These are phyloP conservation scores for Sisymbrium altissimum DNA, from an alignment of 345 rosid species.

Conservation along the genomic window DNA sequence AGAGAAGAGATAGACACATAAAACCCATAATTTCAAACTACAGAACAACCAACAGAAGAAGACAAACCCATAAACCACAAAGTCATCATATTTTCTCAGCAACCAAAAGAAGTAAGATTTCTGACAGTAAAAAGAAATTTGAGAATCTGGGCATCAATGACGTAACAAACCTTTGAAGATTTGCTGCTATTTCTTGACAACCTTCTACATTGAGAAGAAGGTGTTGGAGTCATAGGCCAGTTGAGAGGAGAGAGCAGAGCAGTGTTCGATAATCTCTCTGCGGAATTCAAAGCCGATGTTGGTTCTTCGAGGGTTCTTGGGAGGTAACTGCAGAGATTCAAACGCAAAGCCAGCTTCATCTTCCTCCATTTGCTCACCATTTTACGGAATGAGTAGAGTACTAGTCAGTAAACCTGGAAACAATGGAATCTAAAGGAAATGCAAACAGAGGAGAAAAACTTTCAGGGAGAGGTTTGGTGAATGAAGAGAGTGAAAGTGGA, in stretches of 20 bases:
- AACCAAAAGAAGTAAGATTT: not conserved
- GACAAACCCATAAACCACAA: not conserved
- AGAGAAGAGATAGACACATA: no score
- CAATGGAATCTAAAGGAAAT: not conserved
- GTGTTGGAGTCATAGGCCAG: slow-evolving; percentile 61
- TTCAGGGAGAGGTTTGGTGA: not conserved
- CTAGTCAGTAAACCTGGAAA: not conserved
- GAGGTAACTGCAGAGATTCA: slow-evolving; percentile 55
- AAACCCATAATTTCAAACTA: no score
- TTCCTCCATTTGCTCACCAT: slow-evolving; percentile 80
- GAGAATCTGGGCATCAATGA: not conserved
- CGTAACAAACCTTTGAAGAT: slow-evolving; percentile 61
- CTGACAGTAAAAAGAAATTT: not conserved
- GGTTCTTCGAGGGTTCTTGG: slow-evolving; percentile 55
- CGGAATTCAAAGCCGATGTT: no score
- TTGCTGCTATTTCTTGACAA: slow-evolving; percentile 59
- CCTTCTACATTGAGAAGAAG: slow-evolving; percentile 58
- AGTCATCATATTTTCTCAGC: not conserved
- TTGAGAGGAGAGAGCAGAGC: slow-evolving; percentile 58
- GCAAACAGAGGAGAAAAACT: not conserved
- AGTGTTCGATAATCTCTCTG: slow-evolving; percentile 62
- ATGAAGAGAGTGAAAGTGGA: not conserved
- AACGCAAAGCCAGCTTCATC: slow-evolving; percentile 59
- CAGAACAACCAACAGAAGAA: not conserved
- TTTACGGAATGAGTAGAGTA: not conserved